These are phyloP conservation scores for Russula earlei DNA, from an alignment of 768 basidiomycete species.

Conservation along the genomic window DNA sequence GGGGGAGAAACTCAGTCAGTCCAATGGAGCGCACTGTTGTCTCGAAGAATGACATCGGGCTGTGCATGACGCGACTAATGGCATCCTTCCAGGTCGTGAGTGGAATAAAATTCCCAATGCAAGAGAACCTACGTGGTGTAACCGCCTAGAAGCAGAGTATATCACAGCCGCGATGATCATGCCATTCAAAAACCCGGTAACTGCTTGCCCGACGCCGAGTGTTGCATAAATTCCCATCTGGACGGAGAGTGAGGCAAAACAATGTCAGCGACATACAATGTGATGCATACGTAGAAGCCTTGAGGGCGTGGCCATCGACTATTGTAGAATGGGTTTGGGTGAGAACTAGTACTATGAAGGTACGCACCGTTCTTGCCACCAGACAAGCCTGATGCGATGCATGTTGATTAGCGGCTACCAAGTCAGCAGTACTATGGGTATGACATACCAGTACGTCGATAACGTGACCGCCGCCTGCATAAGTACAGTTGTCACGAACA, in stretches of 20 bases:
- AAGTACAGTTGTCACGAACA: constrained; percentile 51
- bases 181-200: constrained; percentile 62
- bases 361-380: constrained; percentile 65
- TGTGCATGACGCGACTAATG: constrained; percentile 63
- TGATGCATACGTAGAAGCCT: constrained; percentile 61
- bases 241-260: background rate
- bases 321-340: constrained; percentile 15
- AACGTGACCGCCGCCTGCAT: constrained; percentile 65
- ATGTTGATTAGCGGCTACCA: constrained; percentile 9
- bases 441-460: constrained; percentile 59
- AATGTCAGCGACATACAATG: background rate
- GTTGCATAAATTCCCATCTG: constrained; percentile 79
- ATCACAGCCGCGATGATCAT: constrained; percentile 54
- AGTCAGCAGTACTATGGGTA: background rate
- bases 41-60: constrained; percentile 88
- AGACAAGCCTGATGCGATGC: constrained; percentile 51
- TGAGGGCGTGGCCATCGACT: constrained; percentile 48
- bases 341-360: background rate
- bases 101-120: background rate
- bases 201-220: constrained; percentile 61
- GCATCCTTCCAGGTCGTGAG: constrained; percentile 35
- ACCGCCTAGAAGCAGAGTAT: constrained; percentile 62
- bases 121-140: constrained; percentile 44
- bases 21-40: constrained; percentile 45
- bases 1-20: constrained; percentile 3